These are phyloP conservation scores for Rubroboletus satanas DNA, from an alignment of 768 basidiomycete species.

Conservation along the genomic window DNA sequence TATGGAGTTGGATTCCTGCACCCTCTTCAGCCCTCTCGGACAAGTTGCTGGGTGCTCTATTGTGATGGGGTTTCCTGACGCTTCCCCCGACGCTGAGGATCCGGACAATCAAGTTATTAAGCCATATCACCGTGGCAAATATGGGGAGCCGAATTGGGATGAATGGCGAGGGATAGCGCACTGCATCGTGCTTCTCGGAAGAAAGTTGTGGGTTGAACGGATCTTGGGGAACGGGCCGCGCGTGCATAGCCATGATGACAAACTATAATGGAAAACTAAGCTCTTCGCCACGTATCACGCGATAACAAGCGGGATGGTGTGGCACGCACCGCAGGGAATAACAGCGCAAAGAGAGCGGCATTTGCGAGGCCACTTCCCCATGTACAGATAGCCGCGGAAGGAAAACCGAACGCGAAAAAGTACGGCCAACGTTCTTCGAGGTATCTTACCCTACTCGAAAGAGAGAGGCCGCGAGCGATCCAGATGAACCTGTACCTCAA, in stretches of 20 bases:
- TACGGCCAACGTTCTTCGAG: slow-evolving; percentile 90
- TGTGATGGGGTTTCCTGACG: slow-evolving; percentile 15
- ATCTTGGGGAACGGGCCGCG: slow-evolving; percentile 68
- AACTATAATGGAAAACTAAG: slow-evolving; percentile 46
- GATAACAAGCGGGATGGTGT: not conserved
- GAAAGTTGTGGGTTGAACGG: slow-evolving; percentile 60
- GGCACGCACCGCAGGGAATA: slow-evolving; percentile 69
- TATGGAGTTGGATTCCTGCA: slow-evolving; percentile 31
- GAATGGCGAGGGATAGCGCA: slow-evolving; percentile 70
- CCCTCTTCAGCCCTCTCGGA: slow-evolving; percentile 65
- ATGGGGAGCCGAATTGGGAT: slow-evolving; percentile 78
- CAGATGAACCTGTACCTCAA: slow-evolving; percentile 59
- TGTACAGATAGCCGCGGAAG: slow-evolving; percentile 67
- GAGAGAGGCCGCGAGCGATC: slow-evolving; percentile 68
- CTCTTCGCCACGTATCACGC: not conserved
- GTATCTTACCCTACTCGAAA: slow-evolving; percentile 64
- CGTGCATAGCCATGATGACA: slow-evolving; percentile 80
- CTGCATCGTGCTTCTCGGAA: slow-evolving; percentile 34
- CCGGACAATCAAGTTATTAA: slow-evolving; percentile 68
- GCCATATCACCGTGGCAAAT: slow-evolving; percentile 66
- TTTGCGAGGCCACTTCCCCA: slow-evolving; percentile 74
- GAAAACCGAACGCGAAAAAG: slow-evolving; percentile 82
- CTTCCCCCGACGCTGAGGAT: slow-evolving; percentile 55
- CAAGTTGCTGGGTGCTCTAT: slow-evolving; percentile 42
- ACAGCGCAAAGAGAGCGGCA: slow-evolving; percentile 76